Base-by-base conservation (phyloP, 495 filamentous ascomycete genomes). In the Thermothielavioides terrestris region DNA sequence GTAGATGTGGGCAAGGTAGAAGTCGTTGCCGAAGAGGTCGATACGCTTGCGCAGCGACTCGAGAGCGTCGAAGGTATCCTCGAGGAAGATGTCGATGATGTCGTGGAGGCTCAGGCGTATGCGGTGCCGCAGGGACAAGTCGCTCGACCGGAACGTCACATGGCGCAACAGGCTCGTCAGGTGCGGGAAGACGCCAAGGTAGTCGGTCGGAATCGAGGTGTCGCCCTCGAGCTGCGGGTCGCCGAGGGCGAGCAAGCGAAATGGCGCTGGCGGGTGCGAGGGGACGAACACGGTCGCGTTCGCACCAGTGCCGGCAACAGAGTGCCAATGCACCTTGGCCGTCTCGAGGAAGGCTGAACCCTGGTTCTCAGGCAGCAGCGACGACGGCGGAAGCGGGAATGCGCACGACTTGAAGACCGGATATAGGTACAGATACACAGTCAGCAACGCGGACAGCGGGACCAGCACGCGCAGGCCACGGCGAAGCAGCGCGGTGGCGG, bases 171-270 rank as follows among this genome's bases (percentile, higher is more conserved):
- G 73, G 53, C 65, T 71, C 21, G 62, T 60, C 20, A 80, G 57
- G 52, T 84, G 77, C 1, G 82, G 81, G 27, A 85, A 74, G 23
- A 75, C 65, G 46, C 78, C 74, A 52, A 80, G 72, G 34, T 80
- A 72, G 6, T 77, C 69, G 43, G 77, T 74, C 12, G 78, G 78
- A 26, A 95, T 81, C 3, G 85, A 86, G 12, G 86, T 86, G 63
- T 95, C 89, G 57, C 92, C 92, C 66, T 98, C 92, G 22, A 98
- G 77, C 62, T 98, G 92, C 1, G 92, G 92, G 69, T 98, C 92
- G 49, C 84, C 92, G 37, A 98, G 81, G 11, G 88, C 81, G 21
- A 98, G 84, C 4, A 98, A 81, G 25, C 92, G 77, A 66, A 98
- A 95, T 3, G 85, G 85, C 12, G 81, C 88, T 54, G 65, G 49